Conservation (phyloP, 306 rosid genomes). For the Alnus glutinosa region DNA sequence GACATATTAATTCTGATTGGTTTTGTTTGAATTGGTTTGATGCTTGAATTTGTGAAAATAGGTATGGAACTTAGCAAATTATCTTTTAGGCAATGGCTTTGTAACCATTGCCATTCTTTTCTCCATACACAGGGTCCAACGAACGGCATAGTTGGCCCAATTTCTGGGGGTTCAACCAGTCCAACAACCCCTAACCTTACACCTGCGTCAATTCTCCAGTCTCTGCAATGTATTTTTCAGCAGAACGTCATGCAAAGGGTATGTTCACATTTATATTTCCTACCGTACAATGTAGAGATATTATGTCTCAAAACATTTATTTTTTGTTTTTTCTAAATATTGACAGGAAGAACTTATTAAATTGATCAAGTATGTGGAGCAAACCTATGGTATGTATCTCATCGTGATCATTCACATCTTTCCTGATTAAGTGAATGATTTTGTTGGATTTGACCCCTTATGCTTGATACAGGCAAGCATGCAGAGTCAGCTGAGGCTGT, state of each 20-base stretch:
- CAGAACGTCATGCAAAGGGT: constrained; percentile 87
- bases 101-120: constrained; percentile 51
- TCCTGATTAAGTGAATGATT: constrained; percentile 17
- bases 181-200: constrained; percentile 48
- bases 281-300: constrained; percentile 8
- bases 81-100: constrained; percentile 57
- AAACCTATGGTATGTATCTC: constrained; percentile 63
- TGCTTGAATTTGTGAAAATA: constrained; percentile 28
- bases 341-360: constrained; percentile 82
- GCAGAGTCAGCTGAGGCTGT: constrained; percentile 60
- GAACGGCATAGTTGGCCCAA: constrained; percentile 46
- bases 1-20: constrained; percentile 6
- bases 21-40: constrained; percentile 22
- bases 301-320: constrained; percentile 19
- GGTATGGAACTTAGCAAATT: constrained; percentile 48
- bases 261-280: constrained; percentile 20
- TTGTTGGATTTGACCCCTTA: constrained; percentile 36
- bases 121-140: constrained; percentile 71
- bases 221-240: constrained; percentile 75
- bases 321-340: constrained; percentile 22
- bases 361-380: constrained; percentile 83
- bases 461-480: constrained; percentile 56
- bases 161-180: constrained; percentile 55
- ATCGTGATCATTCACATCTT: constrained; percentile 8
- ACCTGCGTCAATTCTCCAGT: constrained; percentile 56